Conservation (phyloP, 345 rosid genomes). For the Eucalyptus regnans region DNA sequence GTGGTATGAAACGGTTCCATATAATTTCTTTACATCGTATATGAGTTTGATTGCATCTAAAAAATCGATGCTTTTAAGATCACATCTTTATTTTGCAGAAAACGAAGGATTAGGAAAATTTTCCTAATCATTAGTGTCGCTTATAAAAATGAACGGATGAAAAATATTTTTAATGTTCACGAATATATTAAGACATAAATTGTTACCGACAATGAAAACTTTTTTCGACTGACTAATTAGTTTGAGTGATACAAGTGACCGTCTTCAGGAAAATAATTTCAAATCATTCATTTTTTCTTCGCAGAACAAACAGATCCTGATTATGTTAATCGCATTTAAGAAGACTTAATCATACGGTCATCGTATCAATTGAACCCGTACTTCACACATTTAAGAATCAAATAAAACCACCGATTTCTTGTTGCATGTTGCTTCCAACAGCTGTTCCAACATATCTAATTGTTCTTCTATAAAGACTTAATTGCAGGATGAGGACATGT, state of each 20-base stretch:
- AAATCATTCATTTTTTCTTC: rapidly evolving
- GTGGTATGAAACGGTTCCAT: background rate
- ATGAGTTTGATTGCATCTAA: background rate
- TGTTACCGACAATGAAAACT: rapidly evolving
- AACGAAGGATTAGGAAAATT: background rate
- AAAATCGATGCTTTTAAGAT: background rate
- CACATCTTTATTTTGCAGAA: background rate
- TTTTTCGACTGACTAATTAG: background rate
- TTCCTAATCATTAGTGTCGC: rapidly evolving
- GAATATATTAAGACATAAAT: background rate
- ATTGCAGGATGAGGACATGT: background rate
- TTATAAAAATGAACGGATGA: rapidly evolving
- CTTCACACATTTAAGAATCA: background rate
- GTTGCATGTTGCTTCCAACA: background rate
- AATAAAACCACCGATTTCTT: background rate
- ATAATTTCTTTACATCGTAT: background rate
- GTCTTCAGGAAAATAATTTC: background rate
- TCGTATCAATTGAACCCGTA: rapidly evolving
- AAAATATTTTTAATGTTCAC: background rate
- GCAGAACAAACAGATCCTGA: rapidly evolving
- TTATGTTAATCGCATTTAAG: background rate
- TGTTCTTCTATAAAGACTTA: background rate
- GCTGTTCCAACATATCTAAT: background rate
- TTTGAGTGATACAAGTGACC: rapidly evolving
- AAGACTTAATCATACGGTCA: background rate